phyloP scores from a whole-genome alignment of 495 filamentous ascomycete genomes.

The Cudoniella acicularis region DNA sequence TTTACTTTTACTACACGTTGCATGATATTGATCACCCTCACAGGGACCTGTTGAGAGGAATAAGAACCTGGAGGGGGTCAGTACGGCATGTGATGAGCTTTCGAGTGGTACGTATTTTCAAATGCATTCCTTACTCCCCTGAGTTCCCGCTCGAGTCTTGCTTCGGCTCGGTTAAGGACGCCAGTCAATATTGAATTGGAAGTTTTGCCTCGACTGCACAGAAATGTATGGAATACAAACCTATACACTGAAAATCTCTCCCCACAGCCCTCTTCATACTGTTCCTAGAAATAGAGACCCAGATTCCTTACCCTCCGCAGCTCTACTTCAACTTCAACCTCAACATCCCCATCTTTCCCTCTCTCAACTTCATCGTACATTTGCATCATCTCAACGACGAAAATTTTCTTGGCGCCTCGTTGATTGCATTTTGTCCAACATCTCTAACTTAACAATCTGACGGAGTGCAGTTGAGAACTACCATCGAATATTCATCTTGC shows the following conservation, averaged over 20 bases:
- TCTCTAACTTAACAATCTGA: neutral
- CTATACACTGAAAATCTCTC: neutral
- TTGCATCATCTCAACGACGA: neutral
- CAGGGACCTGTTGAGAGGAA: too few relatives aligned
- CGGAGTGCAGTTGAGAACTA: neutral
- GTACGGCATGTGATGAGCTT: too few relatives aligned
- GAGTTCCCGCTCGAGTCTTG: too few relatives aligned
- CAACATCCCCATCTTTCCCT: neutral
- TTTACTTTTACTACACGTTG: too few relatives aligned
- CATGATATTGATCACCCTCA: too few relatives aligned
- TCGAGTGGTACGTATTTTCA: too few relatives aligned
- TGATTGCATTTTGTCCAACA: neutral
- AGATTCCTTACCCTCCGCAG: neutral
- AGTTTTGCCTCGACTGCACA: too few relatives aligned
- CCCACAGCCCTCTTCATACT: neutral
- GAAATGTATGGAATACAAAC: too few relatives aligned
- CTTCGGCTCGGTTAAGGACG: too few relatives aligned
- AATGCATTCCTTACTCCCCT: too few relatives aligned
- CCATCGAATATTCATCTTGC: neutral
- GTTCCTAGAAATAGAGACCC: neutral
- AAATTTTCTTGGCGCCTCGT: neutral
- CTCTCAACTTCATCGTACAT: neutral
- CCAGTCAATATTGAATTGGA: too few relatives aligned
- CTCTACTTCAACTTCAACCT: neutral
- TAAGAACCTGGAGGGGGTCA: too few relatives aligned